Evolutionary conservation across 139 green algal species (phyloP), one percentile per base, ranked within the genome.

Genomic region (Coccomyxa sp.): DNA sequence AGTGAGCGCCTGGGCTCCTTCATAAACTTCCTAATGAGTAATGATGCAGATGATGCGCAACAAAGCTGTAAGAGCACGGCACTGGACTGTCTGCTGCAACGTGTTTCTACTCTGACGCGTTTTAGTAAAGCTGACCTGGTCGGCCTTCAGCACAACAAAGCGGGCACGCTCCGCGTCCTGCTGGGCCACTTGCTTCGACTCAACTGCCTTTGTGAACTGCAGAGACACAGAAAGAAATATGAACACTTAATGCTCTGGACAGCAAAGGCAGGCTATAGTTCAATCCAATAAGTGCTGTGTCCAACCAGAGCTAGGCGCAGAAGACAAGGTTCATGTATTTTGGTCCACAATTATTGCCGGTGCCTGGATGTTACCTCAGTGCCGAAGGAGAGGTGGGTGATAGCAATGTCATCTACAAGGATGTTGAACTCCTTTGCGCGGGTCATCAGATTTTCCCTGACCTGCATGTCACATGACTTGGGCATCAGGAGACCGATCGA

Each of bases 181-280:
- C 92, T 98, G 94, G 23, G 97, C 96, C 77, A 99, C 97, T 92
- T 99, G 96, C 93, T 99, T 99, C 38, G 91, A 85, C 88, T 99
- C 96, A 57, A 99, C 96, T 31, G 96, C 96, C 84, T 95, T 96
- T 27, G 95, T 96, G 90, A 98, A 99, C 93, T 95, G 89, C 86
- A 76, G 1, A 51, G 18, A 51, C 38, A 51, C 7, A 51, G 28
- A 66, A 31, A 59, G 17, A 59, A 16, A 59, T 59, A 14, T 63
- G n/a, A n/a, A n/a, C n/a, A n/a, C n/a, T n/a, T 59, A 4, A 23
- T 80, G 31, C 18, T 15, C 38, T 11, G 38, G 38, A 51, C 38
- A 51, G 38, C 38, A 51, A 51, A 51, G 38, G 38, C 38, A 51
- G 38, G 38, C 38, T 51, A 51, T 51, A 51, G n/a, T n/a, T n/a